Conservation (phyloP, 2,329 filamentous ascomycete genomes). For the Chrysosphaeria jannelii region DNA sequence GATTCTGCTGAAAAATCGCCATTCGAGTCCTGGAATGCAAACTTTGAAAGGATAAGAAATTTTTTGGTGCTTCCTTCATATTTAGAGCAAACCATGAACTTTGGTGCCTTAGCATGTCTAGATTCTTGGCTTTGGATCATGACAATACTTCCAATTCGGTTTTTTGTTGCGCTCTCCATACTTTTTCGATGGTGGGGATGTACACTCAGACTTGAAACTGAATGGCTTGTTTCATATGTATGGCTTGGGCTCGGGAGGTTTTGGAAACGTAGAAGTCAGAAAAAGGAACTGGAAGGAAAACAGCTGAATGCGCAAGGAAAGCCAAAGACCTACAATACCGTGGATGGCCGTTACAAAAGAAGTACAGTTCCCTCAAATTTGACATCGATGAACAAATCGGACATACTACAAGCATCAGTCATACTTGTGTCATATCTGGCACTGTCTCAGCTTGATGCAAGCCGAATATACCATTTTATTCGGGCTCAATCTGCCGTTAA, state of each 20-base stretch:
- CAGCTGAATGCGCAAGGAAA: background rate
- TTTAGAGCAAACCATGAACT: constrained; percentile 59
- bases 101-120: constrained; percentile 70
- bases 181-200: constrained; percentile 51
- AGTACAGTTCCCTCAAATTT: constrained; percentile 64
- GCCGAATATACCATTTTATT: constrained; percentile 93
- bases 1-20: constrained; percentile 27
- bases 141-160: constrained; percentile 75
- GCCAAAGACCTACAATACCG: background rate
- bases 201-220: constrained; percentile 37
- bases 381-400: constrained; percentile 74
- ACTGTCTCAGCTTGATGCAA: constrained; percentile 77
- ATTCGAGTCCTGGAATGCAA: constrained; percentile 77
- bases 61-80: constrained; percentile 57
- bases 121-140: constrained; percentile 95
- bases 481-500: constrained; percentile 92
- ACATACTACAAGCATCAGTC: constrained; percentile 68
- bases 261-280: constrained; percentile 26
- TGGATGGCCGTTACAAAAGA: constrained; percentile 28
- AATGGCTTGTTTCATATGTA: constrained; percentile 45
- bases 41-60: constrained; percentile 74
- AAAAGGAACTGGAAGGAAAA: background rate
- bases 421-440: constrained; percentile 65
- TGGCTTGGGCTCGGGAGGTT: constrained; percentile 52
- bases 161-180: constrained; percentile 50